phyloP scores from a whole-genome alignment of 306 rosid genomes.

The Luffa acutangula region DNA sequence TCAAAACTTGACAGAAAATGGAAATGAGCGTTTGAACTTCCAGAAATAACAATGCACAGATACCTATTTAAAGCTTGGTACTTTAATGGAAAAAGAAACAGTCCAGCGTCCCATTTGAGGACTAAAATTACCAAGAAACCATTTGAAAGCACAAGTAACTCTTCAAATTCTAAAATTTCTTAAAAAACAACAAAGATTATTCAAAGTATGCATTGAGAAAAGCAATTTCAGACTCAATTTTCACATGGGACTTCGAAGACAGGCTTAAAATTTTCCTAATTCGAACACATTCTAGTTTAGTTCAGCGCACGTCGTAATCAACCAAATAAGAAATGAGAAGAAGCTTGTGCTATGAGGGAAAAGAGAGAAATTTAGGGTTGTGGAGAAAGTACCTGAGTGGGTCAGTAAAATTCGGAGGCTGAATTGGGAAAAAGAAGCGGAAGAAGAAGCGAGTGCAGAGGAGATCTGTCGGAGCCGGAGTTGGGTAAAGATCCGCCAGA shows the following conservation, averaged over 20 bases:
- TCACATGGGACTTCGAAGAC: neutral
- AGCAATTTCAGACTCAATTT: neutral
- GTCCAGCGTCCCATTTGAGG: neutral
- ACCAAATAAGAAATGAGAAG: neutral
- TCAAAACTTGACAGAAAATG: neutral
- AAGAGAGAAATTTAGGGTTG: conserved; percentile 14
- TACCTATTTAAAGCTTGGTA: neutral
- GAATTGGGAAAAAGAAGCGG: neutral
- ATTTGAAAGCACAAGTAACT: neutral
- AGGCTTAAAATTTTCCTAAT: neutral
- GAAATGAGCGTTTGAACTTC: neutral
- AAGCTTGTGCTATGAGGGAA: neutral
- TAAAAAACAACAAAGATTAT: neutral
- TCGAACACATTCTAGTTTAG: neutral
- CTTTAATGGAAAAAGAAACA: too few relatives aligned
- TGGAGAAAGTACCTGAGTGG: neutral
- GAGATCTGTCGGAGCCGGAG: conserved; percentile 7
- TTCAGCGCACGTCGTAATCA: neutral
- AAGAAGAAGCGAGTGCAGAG: neutral
- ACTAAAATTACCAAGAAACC: neutral
- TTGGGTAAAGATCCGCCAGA: neutral
- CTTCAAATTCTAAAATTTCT: neutral
- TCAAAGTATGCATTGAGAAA: neutral
- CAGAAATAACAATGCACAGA: neutral
- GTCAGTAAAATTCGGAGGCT: neutral